Percentiles rank a stretch among this genome's conserved stretches.
These are phyloP conservation scores for Condylostoma magnum DNA, from an alignment of 169 alveolate species.

Conservation along the genomic window DNA sequence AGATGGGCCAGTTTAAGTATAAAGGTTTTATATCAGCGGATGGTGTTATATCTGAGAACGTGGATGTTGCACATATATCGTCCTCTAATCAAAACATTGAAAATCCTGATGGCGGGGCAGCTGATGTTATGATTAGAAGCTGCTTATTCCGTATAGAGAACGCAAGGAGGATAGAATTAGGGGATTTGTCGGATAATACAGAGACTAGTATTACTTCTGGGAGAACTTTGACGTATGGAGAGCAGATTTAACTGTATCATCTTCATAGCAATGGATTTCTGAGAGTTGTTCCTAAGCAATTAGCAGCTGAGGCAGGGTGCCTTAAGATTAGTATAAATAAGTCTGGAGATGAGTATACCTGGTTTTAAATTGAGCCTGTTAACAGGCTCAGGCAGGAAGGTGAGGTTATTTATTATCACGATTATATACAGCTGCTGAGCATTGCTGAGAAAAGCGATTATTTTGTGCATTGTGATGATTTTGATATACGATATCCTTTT, in stretches of 20 bases:
- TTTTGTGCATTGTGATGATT: not conserved
- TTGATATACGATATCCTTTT: not conserved
- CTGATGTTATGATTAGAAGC: not conserved
- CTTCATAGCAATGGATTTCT: conserved; percentile 16
- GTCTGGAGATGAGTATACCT: not conserved
- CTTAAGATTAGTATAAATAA: not conserved
- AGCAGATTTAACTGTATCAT: conserved; percentile 14
- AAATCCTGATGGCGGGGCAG: too few relatives aligned
- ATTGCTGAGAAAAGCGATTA: conserved; percentile 9
- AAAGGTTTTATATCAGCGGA: conserved; percentile 29
- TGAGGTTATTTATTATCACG: conserved; percentile 15
- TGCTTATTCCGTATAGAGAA: conserved; percentile 16
- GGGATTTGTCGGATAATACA: conserved; percentile 7
- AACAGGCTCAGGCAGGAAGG: conserved; percentile 19
- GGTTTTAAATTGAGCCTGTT: conserved; percentile 25
- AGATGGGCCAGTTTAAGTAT: too few relatives aligned
- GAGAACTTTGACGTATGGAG: conserved; percentile 24
- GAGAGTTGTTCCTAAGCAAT: not conserved
- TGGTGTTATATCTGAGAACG: conserved; percentile 3
- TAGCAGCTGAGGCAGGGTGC: conserved; percentile 28
- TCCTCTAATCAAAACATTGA: too few relatives aligned
- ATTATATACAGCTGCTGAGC: not conserved
- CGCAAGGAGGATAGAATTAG: not conserved
- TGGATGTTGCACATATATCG: too few relatives aligned
- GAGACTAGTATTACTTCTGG: conserved; percentile 4